phyloP scores from a whole-genome alignment of 2,329 filamentous ascomycete species.

The Verticillium isaacii region DNA sequence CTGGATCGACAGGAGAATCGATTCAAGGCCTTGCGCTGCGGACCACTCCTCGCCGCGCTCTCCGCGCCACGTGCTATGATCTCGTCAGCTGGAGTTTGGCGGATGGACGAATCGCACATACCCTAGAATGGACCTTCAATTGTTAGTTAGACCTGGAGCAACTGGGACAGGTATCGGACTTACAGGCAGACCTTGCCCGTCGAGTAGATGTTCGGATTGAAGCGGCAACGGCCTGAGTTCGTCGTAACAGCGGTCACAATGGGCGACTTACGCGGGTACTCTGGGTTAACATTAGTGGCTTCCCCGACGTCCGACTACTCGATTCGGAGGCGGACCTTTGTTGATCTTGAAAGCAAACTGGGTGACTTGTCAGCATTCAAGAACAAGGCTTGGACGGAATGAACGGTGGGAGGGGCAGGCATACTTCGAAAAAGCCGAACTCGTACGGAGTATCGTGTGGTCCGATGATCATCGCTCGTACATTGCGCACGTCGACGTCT shows the following conservation, averaged over 20 bases:
- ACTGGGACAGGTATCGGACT: constrained; percentile 27
- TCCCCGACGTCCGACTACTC: constrained; percentile 5
- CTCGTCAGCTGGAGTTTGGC: constrained; percentile 12
- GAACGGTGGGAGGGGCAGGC: constrained; percentile 13
- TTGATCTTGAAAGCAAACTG: constrained; percentile 76
- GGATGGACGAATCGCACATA: constrained; percentile 33
- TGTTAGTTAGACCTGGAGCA: neutral
- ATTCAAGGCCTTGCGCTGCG: constrained; percentile 90
- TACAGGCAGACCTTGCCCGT: constrained; percentile 88
- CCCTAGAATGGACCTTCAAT: constrained; percentile 74
- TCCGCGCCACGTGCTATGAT: constrained; percentile 81
- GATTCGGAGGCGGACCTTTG: constrained; percentile 46
- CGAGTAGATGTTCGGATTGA: constrained; percentile 96
- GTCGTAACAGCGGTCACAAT: constrained; percentile 70
- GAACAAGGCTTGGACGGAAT: constrained; percentile 5
- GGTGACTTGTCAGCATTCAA: constrained; percentile 23
- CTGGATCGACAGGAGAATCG: constrained; percentile 90
- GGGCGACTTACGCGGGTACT: constrained; percentile 73
- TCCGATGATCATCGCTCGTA: constrained; percentile 84
- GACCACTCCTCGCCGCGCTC: constrained; percentile 94
- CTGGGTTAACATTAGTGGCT: constrained; percentile 34
- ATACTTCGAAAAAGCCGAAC: constrained; percentile 93
- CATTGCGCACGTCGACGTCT: constrained; percentile 82
- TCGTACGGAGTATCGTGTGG: constrained; percentile 94
- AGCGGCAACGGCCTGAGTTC: constrained; percentile 80